Percentiles rank a stretch among this genome's conserved stretches.
Conservation (phyloP, 768 basidiomycete genomes). For the Amyloporia xantha region DNA sequence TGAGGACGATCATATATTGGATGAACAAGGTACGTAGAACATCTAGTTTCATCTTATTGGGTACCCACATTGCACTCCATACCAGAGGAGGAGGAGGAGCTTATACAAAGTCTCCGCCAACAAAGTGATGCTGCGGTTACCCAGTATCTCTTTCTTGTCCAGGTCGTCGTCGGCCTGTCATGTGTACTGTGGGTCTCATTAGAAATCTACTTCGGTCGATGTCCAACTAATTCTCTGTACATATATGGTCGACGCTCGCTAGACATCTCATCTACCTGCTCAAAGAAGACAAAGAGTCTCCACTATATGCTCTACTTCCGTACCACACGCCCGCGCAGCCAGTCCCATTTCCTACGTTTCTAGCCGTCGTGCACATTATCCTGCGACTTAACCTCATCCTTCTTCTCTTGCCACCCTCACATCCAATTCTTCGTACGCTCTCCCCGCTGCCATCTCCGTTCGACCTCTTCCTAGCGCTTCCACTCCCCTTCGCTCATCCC, state of each 20-base stretch:
- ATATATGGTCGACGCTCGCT: not conserved
- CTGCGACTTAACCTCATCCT: slow-evolving; percentile 16
- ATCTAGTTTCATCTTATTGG: not conserved
- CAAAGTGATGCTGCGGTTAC: slow-evolving; percentile 11
- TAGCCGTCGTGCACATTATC: slow-evolving; percentile 15
- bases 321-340: not conserved
- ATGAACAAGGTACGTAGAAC: slow-evolving; percentile 21
- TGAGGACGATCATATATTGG: slow-evolving; percentile 16
- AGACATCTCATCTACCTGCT: slow-evolving; percentile 18
- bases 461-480: not conserved
- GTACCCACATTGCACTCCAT: not conserved
- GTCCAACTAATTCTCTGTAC: no score
- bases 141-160: slow-evolving; percentile 12
- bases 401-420: slow-evolving; percentile 4
- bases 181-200: slow-evolving; percentile 17
- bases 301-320: slow-evolving; percentile 15
- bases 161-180: slow-evolving; percentile 16
- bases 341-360: slow-evolving; percentile 9
- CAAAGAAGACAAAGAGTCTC: slow-evolving; percentile 12
- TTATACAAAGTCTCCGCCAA: slow-evolving; percentile 18
- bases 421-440: slow-evolving; percentile 5
- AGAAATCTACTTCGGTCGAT: no score
- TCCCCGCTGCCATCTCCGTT: slow-evolving; percentile 2
- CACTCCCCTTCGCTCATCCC: slow-evolving; percentile 13
- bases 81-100: slow-evolving; percentile 23